Evolutionary conservation across 768 basidiomycete species (phyloP), one percentile per base, ranked within the genome.

Genomic region (Hypholoma fasciculare): DNA sequence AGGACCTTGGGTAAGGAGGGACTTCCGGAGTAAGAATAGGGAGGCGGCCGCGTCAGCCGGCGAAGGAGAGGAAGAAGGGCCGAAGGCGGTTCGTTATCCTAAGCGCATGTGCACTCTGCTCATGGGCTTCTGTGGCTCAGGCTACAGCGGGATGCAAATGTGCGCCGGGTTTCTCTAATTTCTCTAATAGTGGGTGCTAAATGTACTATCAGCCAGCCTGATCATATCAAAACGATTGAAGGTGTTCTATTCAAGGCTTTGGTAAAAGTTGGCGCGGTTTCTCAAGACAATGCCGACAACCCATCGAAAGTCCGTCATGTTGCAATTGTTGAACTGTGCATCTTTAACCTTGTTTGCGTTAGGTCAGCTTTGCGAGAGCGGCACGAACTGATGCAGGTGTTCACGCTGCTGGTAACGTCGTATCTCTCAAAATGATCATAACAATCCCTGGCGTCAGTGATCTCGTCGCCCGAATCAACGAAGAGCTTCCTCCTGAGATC

Each of bases 371-470:
- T 12, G 87, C 84, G 19, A 85, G 97, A 30, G 94, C 96, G 7
- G 97, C 97, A 17, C 81, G 97, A 8, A 99, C 97, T 1, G 97
- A 99, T 71, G 92, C 96, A 1, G 97, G 97, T 23, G 97, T 99
- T 7, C 96, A 97, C 69, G 97, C 97, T 12, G 95, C 95, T 20
- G 92, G 96, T 9, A 99, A 99, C 69, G 76, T 96, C 27, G 90
- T 98, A 2, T 90, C 92, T 23, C 80, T 97, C 66, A 97, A 97
- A 72, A 82, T 96, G 81, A 97, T 97, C 66, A 79, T 85, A 20
- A 72, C 77, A 17, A 82, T 94, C 11, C 92, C 93, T 2, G 89
- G 83, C 12, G 79, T 90, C 5, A 75, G 78, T 13, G 86, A 93
- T 63, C 75, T 96, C 60, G 82, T 90, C 0, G 77, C 79, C 5